Evolutionary conservation across 176 grass and related monocot genomes (phyloP).

Genomic region (Neostapfia colusana): DNA sequence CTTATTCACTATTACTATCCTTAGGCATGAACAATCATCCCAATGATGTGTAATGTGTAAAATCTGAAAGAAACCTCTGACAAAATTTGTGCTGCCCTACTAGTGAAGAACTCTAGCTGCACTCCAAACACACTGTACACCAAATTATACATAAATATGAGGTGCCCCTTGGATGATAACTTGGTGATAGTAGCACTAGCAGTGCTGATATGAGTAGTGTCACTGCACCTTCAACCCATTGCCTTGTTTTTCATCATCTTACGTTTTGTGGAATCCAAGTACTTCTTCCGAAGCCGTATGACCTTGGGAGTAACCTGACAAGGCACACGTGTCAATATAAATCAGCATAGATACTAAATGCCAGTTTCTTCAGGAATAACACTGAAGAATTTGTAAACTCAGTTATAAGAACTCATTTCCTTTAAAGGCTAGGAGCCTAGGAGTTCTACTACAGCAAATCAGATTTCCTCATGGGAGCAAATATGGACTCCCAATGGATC

Average conservation of each 20-base stretch:
- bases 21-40: background rate
- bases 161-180: constrained; percentile 14
- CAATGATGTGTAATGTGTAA: constrained; percentile 14
- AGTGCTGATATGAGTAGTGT: too few relatives aligned
- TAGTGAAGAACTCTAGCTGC: background rate
- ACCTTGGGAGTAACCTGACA: constrained; percentile 89
- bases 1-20: constrained; percentile 26
- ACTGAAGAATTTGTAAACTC: background rate
- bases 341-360: background rate
- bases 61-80: constrained; percentile 11
- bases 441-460: background rate
- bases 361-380: background rate
- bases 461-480: constrained; percentile 9
- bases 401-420: constrained; percentile 17
- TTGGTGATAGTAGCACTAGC: too few relatives aligned
- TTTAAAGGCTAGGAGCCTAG: too few relatives aligned
- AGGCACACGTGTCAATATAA: constrained; percentile 29
- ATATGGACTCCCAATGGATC: background rate
- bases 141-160: constrained; percentile 31
- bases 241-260: constrained; percentile 97
- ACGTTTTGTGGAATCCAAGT: constrained; percentile 86
- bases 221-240: constrained; percentile 44
- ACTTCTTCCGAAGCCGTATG: constrained; percentile 86
- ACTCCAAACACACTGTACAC: background rate
- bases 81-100: background rate